phyloP scores from a whole-genome alignment of 148 eudicot species.

The Dysphania ambrosioides region DNA sequence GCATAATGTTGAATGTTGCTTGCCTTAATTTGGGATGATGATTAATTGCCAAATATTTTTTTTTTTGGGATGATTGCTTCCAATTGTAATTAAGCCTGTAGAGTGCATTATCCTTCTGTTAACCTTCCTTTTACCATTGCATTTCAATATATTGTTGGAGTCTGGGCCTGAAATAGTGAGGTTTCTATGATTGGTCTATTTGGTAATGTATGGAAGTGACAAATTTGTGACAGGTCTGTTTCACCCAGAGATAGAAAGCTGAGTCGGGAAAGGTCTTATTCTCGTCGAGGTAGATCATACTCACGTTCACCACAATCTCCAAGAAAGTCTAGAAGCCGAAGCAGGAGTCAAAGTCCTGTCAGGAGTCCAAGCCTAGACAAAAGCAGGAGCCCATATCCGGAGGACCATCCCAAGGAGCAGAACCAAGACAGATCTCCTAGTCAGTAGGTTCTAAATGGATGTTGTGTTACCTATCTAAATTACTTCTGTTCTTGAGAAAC shows the following conservation, averaged over 20 bases:
- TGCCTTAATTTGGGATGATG: no score
- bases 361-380: constrained; percentile 28
- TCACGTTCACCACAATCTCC: constrained; percentile 40
- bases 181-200: background rate
- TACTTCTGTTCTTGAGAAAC: background rate
- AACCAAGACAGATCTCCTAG: constrained; percentile 51
- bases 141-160: background rate
- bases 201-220: constrained; percentile 10
- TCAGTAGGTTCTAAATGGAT: constrained; percentile 18
- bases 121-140: background rate
- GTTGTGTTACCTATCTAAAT: background rate
- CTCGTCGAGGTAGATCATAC: constrained; percentile 38
- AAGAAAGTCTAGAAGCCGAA: constrained; percentile 38
- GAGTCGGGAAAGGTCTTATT: constrained; percentile 63
- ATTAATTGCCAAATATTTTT: no score
- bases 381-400: constrained; percentile 53
- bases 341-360: constrained; percentile 39
- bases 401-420: constrained; percentile 31
- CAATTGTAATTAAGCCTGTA: background rate
- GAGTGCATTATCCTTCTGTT: background rate
- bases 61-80: background rate
- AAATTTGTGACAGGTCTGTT: constrained; percentile 50
- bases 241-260: constrained; percentile 69
- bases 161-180: background rate
- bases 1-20: no score